These are phyloP conservation scores for Neophaeococcomyces mojaviensis DNA, from an alignment of 2,329 filamentous ascomycete genomes.

Conservation along the genomic window DNA sequence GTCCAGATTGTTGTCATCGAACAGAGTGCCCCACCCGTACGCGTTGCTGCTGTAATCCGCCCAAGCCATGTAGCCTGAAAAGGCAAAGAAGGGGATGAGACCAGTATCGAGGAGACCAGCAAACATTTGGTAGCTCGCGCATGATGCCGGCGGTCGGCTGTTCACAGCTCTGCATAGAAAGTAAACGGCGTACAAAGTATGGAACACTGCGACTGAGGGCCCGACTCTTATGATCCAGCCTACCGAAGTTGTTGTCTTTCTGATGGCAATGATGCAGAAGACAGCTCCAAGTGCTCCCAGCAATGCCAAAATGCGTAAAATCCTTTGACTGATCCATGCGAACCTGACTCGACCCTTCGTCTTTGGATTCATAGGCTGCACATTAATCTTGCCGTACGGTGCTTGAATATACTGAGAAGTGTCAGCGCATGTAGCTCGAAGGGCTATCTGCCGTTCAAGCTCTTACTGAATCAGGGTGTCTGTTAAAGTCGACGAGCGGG, in stretches of 20 bases:
- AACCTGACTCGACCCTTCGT: conserved; percentile 66
- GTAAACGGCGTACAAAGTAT: conserved; percentile 70
- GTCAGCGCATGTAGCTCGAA: conserved; percentile 6
- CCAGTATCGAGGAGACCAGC: conserved; percentile 64
- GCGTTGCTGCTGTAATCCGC: conserved; percentile 39
- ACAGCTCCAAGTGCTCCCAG: conserved; percentile 64
- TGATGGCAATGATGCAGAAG: conserved; percentile 69
- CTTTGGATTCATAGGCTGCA: conserved; percentile 59
- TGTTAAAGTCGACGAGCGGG: conserved; percentile 73
- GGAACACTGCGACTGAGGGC: conserved; percentile 63
- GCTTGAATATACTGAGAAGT: conserved; percentile 43
- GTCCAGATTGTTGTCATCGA: conserved; percentile 49
- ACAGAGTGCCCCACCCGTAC: conserved; percentile 60
- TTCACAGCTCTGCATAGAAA: conserved; percentile 67
- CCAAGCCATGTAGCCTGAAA: conserved; percentile 49
- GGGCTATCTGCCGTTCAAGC: not conserved
- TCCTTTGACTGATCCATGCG: conserved; percentile 61
- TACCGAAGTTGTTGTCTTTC: conserved; percentile 54
- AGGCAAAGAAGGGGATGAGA: conserved; percentile 56
- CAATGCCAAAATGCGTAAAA: conserved; percentile 59
- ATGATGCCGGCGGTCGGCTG: conserved; percentile 67
- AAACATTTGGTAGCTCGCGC: conserved; percentile 84
- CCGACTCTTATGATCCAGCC: conserved; percentile 71
- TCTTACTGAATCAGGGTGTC: conserved; percentile 70
- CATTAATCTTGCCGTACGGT: conserved; percentile 53